A percentile compares a stretch with the other conserved stretches of the same genome.
Conservation (phyloP, 768 basidiomycete species). For the Auricularia cornea region DNA sequence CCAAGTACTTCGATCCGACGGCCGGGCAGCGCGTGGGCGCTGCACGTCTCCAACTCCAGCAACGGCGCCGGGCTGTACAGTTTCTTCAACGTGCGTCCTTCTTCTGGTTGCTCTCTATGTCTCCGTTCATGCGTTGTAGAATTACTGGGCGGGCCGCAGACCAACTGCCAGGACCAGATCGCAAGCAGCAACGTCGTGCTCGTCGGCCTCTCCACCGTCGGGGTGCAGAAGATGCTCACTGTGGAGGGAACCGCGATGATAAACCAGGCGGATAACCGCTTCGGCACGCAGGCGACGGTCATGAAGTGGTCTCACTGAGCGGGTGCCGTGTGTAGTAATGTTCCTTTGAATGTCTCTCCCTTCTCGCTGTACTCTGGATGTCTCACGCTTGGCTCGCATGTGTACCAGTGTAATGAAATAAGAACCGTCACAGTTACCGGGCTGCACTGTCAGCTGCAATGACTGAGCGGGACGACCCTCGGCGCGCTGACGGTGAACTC, state of each 20-base stretch:
- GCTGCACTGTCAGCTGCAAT: no score
- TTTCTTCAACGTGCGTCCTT: constrained; percentile 50
- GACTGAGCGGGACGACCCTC: no score
- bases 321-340: no score
- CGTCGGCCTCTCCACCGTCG: constrained; percentile 55
- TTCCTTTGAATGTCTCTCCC: no score
- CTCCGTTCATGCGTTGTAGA: constrained; percentile 24
- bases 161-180: constrained; percentile 51
- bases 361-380: no score
- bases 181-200: constrained; percentile 39
- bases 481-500: no score
- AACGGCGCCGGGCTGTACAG: constrained; percentile 63
- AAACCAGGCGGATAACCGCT: not conserved
- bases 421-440: no score
- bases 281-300: not conserved
- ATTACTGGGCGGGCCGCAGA: constrained; percentile 37
- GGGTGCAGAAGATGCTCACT: constrained; percentile 42
- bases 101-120: not conserved
- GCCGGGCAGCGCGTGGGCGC: constrained; percentile 46
- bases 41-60: constrained; percentile 41
- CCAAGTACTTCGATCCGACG: constrained; percentile 39
- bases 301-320: not conserved
- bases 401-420: no score
- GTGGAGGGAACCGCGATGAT: constrained; percentile 40
- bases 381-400: no score